A percentile compares a stretch with the other conserved stretches of the same genome.
phyloP scores from a whole-genome alignment of 257 asterid genomes.

The Jasminum sambac region DNA sequence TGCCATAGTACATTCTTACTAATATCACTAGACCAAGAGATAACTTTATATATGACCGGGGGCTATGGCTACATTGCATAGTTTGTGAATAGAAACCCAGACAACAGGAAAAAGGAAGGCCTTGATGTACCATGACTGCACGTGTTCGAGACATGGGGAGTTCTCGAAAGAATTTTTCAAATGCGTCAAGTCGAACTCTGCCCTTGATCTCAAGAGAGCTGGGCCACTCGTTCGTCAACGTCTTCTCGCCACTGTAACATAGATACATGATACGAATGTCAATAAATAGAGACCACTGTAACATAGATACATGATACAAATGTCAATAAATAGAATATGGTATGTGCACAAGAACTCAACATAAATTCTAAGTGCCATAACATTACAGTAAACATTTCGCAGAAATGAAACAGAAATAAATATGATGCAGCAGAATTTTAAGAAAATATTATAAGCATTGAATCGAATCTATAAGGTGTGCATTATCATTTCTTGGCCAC shows the following conservation, averaged over 20 bases:
- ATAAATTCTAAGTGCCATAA: not conserved
- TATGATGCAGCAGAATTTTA: not conserved
- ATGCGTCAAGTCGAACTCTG: constrained; percentile 88
- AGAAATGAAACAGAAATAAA: not conserved
- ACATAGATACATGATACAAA: no score
- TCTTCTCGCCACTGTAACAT: constrained; percentile 81
- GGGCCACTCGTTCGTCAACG: constrained; percentile 80
- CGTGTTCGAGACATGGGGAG: constrained; percentile 98
- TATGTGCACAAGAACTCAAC: not conserved
- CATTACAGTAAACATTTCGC: not conserved
- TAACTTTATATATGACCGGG: constrained; percentile 19
- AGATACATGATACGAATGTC: no score
- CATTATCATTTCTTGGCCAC: not conserved
- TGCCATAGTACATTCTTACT: constrained; percentile 36
- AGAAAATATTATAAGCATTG: not conserved
- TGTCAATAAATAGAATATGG: constrained; percentile 16
- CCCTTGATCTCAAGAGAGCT: constrained; percentile 88
- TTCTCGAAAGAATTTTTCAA: constrained; percentile 84
- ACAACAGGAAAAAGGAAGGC: constrained; percentile 45
- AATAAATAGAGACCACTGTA: no score
- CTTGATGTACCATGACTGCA: constrained; percentile 98
- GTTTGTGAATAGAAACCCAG: constrained; percentile 42
- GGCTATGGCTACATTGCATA: constrained; percentile 32
- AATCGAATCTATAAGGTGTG: not conserved
- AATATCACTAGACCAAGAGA: constrained; percentile 28